Evolutionary conservation across 805 yeast species (phyloP).

Genomic region (Candida loeiensis): DNA sequence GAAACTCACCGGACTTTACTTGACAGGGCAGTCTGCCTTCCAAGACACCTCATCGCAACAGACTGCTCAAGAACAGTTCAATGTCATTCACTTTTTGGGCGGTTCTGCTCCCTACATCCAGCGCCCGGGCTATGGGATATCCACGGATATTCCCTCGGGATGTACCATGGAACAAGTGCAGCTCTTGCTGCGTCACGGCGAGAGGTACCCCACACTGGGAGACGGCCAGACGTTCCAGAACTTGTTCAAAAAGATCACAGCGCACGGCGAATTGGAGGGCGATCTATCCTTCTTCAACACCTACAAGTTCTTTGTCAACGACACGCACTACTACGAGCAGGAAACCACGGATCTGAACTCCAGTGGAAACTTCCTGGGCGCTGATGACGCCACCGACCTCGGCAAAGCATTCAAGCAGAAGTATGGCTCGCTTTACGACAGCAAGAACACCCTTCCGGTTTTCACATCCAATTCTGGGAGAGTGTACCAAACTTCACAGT

Average conservation of each 20-base stretch:
- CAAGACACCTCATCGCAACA: slow-evolving; percentile 35
- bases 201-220: slow-evolving; percentile 55
- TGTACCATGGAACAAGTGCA: slow-evolving; percentile 66
- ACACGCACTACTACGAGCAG: slow-evolving; percentile 18
- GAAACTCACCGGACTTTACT: slow-evolving; percentile 18
- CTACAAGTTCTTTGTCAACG: slow-evolving; percentile 20
- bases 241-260: slow-evolving; percentile 14
- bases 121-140: slow-evolving; percentile 49
- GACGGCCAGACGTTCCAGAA: slow-evolving; percentile 11
- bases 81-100: slow-evolving; percentile 46
- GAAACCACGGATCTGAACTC: slow-evolving; percentile 22
- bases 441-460: slow-evolving; percentile 14
- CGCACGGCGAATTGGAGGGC: slow-evolving; percentile 16
- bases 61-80: slow-evolving; percentile 41
- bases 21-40: slow-evolving; percentile 19
- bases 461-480: slow-evolving; percentile 23
- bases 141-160: slow-evolving; percentile 42
- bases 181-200: slow-evolving; percentile 72
- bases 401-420: slow-evolving; percentile 21
- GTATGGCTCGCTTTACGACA: slow-evolving; percentile 18
- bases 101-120: slow-evolving; percentile 55
- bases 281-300: slow-evolving; percentile 18
- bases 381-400: slow-evolving; percentile 20
- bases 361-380: slow-evolving; percentile 21
- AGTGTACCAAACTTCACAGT: slow-evolving; percentile 19